These are phyloP conservation scores for Tetracladium marchalianum DNA, from an alignment of 495 filamentous ascomycete species.

Conservation along the genomic window DNA sequence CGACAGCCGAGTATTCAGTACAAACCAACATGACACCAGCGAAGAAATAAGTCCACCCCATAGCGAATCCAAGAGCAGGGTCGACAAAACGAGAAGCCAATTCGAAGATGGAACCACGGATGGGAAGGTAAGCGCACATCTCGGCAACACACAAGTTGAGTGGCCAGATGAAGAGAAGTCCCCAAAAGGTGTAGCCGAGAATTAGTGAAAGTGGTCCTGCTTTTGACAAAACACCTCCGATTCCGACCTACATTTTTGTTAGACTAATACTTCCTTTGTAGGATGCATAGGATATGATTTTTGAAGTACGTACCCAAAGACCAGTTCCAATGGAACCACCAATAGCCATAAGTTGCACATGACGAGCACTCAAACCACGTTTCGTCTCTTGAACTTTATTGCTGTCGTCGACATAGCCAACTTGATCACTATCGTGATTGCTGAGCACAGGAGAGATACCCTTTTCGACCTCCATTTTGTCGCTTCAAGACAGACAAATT, in stretches of 20 bases:
- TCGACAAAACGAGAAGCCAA: conserved; percentile 75
- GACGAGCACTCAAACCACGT: conserved; percentile 52
- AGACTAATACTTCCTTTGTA: neutral
- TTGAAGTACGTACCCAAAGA: too few relatives aligned
- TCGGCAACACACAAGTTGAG: conserved; percentile 52
- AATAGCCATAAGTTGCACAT: conserved; percentile 40
- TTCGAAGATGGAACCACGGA: conserved; percentile 72
- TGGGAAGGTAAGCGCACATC: conserved; percentile 73
- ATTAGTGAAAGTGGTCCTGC: conserved; percentile 70
- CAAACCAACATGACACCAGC: conserved; percentile 57
- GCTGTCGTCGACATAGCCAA: too few relatives aligned
- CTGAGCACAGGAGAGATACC: too few relatives aligned
- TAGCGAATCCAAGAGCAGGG: conserved; percentile 52
- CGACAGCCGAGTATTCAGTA: conserved; percentile 60
- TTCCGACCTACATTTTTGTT: conserved; percentile 49
- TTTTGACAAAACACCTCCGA: conserved; percentile 53
- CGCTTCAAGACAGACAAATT: too few relatives aligned
- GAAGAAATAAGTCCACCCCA: conserved; percentile 67
- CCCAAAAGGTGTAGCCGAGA: conserved; percentile 64
- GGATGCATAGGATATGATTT: too few relatives aligned
- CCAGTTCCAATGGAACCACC: conserved; percentile 56
- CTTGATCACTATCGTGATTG: too few relatives aligned
- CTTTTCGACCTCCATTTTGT: too few relatives aligned
- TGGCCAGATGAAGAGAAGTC: conserved; percentile 17
- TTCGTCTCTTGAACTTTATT: conserved; percentile 20